These are phyloP conservation scores for Dendrobium huoshanense DNA, from an alignment of 106 monocot species.

Conservation along the genomic window DNA sequence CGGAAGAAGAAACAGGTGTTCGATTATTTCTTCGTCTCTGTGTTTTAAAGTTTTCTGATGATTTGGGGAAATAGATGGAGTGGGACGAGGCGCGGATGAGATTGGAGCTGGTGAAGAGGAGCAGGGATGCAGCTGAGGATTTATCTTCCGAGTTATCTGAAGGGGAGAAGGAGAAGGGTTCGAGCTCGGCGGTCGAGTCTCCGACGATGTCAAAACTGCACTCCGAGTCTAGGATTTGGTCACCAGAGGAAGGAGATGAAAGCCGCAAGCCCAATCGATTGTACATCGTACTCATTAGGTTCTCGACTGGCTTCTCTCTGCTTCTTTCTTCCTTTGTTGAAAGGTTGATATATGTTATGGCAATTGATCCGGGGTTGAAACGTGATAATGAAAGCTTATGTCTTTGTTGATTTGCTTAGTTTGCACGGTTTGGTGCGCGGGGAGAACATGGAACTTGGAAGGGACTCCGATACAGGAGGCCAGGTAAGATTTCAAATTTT, in stretches of 20 bases:
- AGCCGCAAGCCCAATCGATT: slow-evolving; percentile 19
- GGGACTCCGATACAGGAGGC: slow-evolving; percentile 88
- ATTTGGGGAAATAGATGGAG: too few species aligned
- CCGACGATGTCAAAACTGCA: slow-evolving; percentile 24
- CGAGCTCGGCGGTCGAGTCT: slow-evolving; percentile 21
- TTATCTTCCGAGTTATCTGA: slow-evolving; percentile 83
- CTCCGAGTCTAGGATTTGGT: slow-evolving; percentile 70
- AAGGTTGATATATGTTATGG: neutral
- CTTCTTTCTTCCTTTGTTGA: neutral
- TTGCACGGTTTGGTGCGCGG: slow-evolving; percentile 88
- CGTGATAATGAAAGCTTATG: too few species aligned
- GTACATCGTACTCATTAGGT: slow-evolving; percentile 89
- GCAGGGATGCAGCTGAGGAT: slow-evolving; percentile 67
- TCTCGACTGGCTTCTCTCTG: neutral
- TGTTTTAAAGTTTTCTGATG: too few species aligned
- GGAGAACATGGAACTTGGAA: slow-evolving; percentile 87
- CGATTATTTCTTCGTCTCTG: too few species aligned
- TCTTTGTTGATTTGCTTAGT: slow-evolving; percentile 21
- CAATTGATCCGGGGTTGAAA: too few species aligned
- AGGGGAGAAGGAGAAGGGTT: slow-evolving; percentile 54
- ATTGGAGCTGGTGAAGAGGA: slow-evolving; percentile 62
- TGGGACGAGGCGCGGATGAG: slow-evolving; percentile 5
- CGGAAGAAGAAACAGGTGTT: too few species aligned
- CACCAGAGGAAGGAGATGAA: slow-evolving; percentile 68
- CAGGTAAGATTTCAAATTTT: slow-evolving; percentile 27